Percentiles rank a stretch among this genome's conserved stretches.
These are phyloP conservation scores for Kurtzmaniella quercitrusa DNA, from an alignment of 1,139 yeast genomes.

Conservation along the genomic window DNA sequence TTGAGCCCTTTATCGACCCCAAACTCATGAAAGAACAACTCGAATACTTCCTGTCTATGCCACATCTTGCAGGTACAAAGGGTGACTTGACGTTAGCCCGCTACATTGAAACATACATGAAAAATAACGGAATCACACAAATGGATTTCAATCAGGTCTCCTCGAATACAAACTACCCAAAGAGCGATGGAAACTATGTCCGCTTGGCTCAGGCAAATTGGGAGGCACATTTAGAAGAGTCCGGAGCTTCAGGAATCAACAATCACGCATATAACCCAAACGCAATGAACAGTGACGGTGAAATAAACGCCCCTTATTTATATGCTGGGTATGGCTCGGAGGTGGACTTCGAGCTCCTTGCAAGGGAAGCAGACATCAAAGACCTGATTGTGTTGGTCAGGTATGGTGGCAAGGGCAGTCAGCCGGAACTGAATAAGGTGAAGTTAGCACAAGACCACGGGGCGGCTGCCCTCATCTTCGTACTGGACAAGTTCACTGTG, in stretches of 20 bases:
- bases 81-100: constrained; percentile 74
- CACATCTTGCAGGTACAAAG: constrained; percentile 82
- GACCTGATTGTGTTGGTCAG: constrained; percentile 55
- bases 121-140: constrained; percentile 50
- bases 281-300: constrained; percentile 43
- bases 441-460: constrained; percentile 26
- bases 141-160: constrained; percentile 48
- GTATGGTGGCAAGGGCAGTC: constrained; percentile 43
- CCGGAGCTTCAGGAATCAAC: constrained; percentile 24
- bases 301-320: constrained; percentile 54
- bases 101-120: constrained; percentile 57
- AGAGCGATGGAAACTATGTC: constrained; percentile 17
- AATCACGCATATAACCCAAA: constrained; percentile 64
- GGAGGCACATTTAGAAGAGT: constrained; percentile 36
- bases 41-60: constrained; percentile 76
- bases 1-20: constrained; percentile 49
- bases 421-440: constrained; percentile 38
- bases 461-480: constrained; percentile 34
- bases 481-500: constrained; percentile 23
- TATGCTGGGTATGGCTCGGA: constrained; percentile 56
- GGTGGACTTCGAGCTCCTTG: constrained; percentile 50
- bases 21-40: constrained; percentile 63
- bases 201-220: constrained; percentile 28
- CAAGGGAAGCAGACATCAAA: constrained; percentile 23
- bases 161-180: constrained; percentile 58